A percentile compares a stretch with the other conserved stretches of the same genome.
Evolutionary conservation across 1,284 basidiomycete genomes (phyloP).

Genomic region (Cystodermella granulosa): DNA sequence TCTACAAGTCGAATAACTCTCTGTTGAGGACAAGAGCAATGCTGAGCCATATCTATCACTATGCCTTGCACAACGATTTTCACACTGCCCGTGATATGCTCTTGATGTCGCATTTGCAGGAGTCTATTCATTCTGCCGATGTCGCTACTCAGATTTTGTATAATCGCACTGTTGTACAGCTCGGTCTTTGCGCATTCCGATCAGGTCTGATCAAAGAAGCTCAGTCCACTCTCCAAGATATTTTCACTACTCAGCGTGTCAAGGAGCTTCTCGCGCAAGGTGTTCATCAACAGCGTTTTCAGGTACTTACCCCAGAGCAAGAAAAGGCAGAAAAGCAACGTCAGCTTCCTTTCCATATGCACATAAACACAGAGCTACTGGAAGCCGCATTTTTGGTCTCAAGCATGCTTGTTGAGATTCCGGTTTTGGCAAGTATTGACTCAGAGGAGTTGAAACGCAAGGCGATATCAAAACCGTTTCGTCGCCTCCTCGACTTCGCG

Average conservation of each 20-base stretch:
- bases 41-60: constrained; percentile 96
- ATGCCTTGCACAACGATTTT: constrained; percentile 95
- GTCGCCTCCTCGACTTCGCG: constrained; percentile 91
- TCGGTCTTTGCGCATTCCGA: constrained; percentile 95
- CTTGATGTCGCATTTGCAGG: constrained; percentile 97
- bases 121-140: constrained; percentile 91
- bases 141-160: constrained; percentile 97
- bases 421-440: constrained; percentile 88
- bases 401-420: constrained; percentile 98
- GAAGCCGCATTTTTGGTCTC: constrained; percentile 97
- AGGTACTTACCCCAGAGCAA: constrained; percentile 85
- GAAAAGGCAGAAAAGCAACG: constrained; percentile 94
- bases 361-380: constrained; percentile 96
- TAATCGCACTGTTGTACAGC: constrained; percentile 95
- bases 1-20: constrained; percentile 89
- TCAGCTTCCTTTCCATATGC: constrained; percentile 98
- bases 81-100: constrained; percentile 97
- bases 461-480: constrained; percentile 91
- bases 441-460: constrained; percentile 90
- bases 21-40: constrained; percentile 93
- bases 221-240: constrained; percentile 89
- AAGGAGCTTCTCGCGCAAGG: constrained; percentile 98
- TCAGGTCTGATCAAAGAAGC: constrained; percentile 92
- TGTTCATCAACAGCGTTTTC: constrained; percentile 89
- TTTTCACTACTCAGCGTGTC: constrained; percentile 91